Conservation (phyloP, 768 basidiomycete genomes). For the Boletus patriciae region DNA sequence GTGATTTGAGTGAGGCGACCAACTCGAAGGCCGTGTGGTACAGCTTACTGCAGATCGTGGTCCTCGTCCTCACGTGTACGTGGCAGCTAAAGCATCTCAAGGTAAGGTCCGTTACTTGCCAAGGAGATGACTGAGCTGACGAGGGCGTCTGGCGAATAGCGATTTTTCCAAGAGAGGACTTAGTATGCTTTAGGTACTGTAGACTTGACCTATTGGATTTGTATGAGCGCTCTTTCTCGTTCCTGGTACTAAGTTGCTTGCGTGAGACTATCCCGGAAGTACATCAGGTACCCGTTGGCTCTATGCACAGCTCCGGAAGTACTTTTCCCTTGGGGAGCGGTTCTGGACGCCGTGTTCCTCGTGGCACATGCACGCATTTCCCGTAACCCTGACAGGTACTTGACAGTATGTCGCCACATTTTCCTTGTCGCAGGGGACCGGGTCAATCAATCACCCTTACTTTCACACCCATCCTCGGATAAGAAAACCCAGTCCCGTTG, state of each 20-base stretch:
- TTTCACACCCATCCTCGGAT: slow-evolving; percentile 7
- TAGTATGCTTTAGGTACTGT: slow-evolving; percentile 15
- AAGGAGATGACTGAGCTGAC: slow-evolving; percentile 1
- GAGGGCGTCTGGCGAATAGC: slow-evolving; percentile 39
- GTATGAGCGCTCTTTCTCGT: not conserved
- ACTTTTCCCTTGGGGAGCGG: not conserved
- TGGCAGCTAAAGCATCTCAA: slow-evolving; percentile 95
- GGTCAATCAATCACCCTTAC: not conserved
- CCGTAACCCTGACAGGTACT: slow-evolving; percentile 11
- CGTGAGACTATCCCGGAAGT: not conserved
- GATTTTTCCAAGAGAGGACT: slow-evolving; percentile 86
- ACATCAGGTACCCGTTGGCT: slow-evolving; percentile 1
- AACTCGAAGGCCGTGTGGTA: slow-evolving; percentile 97
- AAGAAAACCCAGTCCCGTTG: slow-evolving; percentile 4
- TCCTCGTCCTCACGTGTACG: slow-evolving; percentile 79
- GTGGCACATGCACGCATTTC: not conserved
- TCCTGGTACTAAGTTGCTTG: not conserved
- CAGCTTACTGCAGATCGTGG: slow-evolving; percentile 80
- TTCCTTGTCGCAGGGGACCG: not conserved
- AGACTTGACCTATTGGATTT: slow-evolving; percentile 8
- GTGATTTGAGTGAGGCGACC: slow-evolving; percentile 84
- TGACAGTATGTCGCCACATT: slow-evolving; percentile 13
- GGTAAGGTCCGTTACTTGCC: slow-evolving; percentile 44
- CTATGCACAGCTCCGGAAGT: not conserved
- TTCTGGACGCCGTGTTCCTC: not conserved